Evolutionary conservation across 345 rosid species (phyloP).

Genomic region (Aquilaria sinensis): DNA sequence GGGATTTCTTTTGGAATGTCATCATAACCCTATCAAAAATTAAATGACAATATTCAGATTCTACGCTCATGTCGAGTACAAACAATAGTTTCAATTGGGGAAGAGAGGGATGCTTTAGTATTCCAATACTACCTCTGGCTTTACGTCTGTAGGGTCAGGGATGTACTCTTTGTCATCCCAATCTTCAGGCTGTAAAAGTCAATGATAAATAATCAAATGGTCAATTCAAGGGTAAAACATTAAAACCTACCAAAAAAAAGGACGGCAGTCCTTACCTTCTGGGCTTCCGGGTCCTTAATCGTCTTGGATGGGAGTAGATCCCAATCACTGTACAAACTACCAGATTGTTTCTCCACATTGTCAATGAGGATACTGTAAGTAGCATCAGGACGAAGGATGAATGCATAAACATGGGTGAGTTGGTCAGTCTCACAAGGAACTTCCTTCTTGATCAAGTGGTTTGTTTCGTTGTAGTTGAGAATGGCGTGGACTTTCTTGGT

Average conservation of each 20-base stretch:
- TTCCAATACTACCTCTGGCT: constrained; percentile 61
- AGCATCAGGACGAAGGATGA: constrained; percentile 87
- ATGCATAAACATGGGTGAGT: constrained; percentile 90
- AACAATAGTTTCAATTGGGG: not conserved
- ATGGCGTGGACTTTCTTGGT: constrained; percentile 99
- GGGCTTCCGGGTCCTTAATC: constrained; percentile 92
- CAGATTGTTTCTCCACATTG: constrained; percentile 88
- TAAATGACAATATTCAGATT: not conserved
- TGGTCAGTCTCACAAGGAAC: constrained; percentile 99
- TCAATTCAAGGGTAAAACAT: not conserved
- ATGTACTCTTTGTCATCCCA: constrained; percentile 95
- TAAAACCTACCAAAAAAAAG: not conserved
- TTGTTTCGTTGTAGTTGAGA: constrained; percentile 69
- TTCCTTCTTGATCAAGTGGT: constrained; percentile 94
- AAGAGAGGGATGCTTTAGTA: not conserved
- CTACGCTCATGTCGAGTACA: not conserved
- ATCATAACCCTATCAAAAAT: constrained; percentile 60
- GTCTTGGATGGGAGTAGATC: constrained; percentile 84
- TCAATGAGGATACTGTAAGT: constrained; percentile 88
- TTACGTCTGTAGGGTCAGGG: constrained; percentile 90
- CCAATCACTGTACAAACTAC: constrained; percentile 93
- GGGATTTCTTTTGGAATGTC: constrained; percentile 90
- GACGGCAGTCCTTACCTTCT: constrained; percentile 43
- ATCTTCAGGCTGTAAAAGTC: constrained; percentile 76
- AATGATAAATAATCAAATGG: constrained; percentile 1